A percentile compares a stretch with the other conserved stretches of the same genome.
Evolutionary conservation across 192 early-diverging fungal genomes (phyloP).

Genomic region (Mortierella antarctica): DNA sequence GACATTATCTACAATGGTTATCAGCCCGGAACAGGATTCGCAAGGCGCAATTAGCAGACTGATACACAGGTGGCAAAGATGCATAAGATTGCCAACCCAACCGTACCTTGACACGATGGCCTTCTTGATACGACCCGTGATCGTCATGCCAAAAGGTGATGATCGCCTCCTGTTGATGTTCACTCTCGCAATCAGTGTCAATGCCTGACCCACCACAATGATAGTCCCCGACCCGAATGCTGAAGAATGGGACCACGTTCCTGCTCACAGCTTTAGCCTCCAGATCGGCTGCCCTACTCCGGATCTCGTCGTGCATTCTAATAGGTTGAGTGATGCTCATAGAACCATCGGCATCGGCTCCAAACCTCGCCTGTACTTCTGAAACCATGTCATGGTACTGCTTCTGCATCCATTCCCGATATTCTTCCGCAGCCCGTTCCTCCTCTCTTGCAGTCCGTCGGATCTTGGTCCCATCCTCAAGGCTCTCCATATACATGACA

Average conservation of each 20-base stretch:
- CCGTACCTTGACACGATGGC: conserved; percentile 27
- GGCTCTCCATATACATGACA: conserved; percentile 60
- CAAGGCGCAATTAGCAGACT: too few relatives aligned
- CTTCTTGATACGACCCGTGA: conserved; percentile 24
- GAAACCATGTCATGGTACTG: conserved; percentile 29
- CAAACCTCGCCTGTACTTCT: conserved; percentile 37
- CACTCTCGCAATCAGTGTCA: neutral
- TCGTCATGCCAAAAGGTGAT: conserved; percentile 44
- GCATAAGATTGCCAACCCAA: neutral
- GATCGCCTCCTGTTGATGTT: conserved; percentile 16
- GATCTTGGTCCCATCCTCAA: conserved; percentile 58
- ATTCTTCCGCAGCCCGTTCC: conserved; percentile 33
- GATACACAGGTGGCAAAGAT: too few relatives aligned
- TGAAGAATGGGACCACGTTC: conserved; percentile 29
- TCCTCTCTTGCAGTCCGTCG: conserved; percentile 65
- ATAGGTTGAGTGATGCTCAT: neutral
- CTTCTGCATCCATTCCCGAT: conserved; percentile 20
- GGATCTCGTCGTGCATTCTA: conserved; percentile 14
- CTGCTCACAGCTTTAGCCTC: neutral
- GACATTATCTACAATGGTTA: conserved; percentile 19
- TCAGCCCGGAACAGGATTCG: too few relatives aligned
- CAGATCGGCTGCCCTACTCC: conserved; percentile 10
- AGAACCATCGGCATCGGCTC: conserved; percentile 8
- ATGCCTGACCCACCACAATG: neutral
- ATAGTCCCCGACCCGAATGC: conserved; percentile 35